Base-by-base conservation (phyloP, 768 basidiomycete genomes). In the Coprinellus micaceus region DNA sequence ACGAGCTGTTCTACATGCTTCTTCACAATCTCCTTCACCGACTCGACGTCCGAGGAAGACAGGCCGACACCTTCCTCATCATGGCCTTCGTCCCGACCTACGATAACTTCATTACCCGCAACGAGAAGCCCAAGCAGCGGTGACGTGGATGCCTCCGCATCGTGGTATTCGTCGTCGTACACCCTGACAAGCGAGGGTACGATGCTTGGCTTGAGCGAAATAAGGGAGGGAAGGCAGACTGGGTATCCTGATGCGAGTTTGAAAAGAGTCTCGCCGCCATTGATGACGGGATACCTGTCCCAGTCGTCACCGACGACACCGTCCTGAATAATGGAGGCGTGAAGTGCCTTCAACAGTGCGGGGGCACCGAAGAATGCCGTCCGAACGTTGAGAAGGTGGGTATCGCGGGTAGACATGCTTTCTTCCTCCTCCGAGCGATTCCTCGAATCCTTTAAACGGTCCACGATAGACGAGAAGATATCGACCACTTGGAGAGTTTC, bases 41-140 rank as follows among this genome's bases (percentile, higher is more conserved):
- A 9, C 36, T 37, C 17, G 9, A 17, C n/a, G n/a, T n/a, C n/a
- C n/a, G n/a, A n/a, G n/a, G n/a, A n/a, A n/a, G n/a, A n/a, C n/a
- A n/a, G n/a, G n/a, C n/a, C n/a, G n/a, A n/a, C n/a, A n/a, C n/a
- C n/a, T n/a, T n/a, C n/a, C n/a, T n/a, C n/a, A n/a, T n/a, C n/a
- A n/a, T n/a, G n/a, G n/a, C n/a, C n/a, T n/a, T n/a, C n/a, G n/a
- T 36, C 60, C 10, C 25, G 37, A 22, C 60, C 57, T 15, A 30
- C 53, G 19, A 48, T 17, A 17, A 10, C 36, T 37, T 9, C 36
- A 21, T n/a, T 10, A 44, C 19, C 13, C 43, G 43, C 33, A 10
- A 50, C 56, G 22, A 63, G 43, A 13, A 53, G 40, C 12, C 60
- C 63, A 25, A 65, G 40, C 1, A 63, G 53, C 17, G 51, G 54